Base-by-base conservation (phyloP, 2,329 filamentous ascomycete genomes). In the Fusarium odoratissimum region DNA sequence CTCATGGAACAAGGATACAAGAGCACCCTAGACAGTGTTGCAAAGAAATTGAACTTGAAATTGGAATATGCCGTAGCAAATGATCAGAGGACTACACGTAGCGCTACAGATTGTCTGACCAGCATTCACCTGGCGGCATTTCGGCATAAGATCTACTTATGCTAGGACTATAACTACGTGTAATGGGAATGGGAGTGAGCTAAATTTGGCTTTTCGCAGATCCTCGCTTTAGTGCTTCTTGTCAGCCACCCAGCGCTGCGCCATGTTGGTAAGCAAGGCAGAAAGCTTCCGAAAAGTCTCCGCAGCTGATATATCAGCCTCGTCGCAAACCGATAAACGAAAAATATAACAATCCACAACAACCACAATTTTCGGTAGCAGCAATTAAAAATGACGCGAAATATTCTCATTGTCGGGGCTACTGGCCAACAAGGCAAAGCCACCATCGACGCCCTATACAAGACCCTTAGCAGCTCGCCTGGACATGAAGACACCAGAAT, bases 401-500 rank as follows among this genome's bases (percentile, higher is more conserved):
- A 60, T 30, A 61, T 73, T 10, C 62, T 75, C 2, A 61, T 73
- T 3, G 51, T 73, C 5, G 72, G 72, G 0, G 66, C 69, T 2
- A 73, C 69, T 4, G 72, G 72, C 37, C 69, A 75, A n/a, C 72
- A 75, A 35, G 51, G 69, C 40, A 73, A 45, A 19, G 69, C 72
- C 9, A 69, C 66, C 5, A 64, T 73, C 8, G 30, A 64, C n/a
- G 69, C 62, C 7, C 1, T 73, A 0, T 73, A 38, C n/a, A 61
- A 56, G 10, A 3, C 3, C 3, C 21, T 48, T 5, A 3, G 2
- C 7, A 23, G 5, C 9, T 48, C 13, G 3, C 13, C 9, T 6
- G 9, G 3, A 4, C 4, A 11, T 8, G 9, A 38, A 16, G 17
- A 48, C 6, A 44, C 8, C 8, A 52, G 28, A 1, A 48, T 73